These are phyloP conservation scores for Aspergillus indologenus DNA, from an alignment of 495 filamentous ascomycete genomes.

Conservation along the genomic window DNA sequence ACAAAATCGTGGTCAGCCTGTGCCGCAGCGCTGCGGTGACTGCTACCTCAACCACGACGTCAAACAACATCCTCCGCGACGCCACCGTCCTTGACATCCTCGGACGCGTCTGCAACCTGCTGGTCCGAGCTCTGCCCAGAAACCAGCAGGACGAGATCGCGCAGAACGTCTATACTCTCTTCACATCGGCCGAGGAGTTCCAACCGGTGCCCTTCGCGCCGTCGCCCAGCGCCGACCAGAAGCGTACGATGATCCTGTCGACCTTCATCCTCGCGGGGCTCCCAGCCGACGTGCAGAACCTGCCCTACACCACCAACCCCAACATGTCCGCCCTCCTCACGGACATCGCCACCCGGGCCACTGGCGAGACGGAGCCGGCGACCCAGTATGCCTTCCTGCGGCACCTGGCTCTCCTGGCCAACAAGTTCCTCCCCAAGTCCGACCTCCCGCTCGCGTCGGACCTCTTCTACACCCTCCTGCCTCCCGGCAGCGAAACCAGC, in stretches of 20 bases:
- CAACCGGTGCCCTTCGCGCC: conserved; percentile 40
- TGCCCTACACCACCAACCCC: conserved; percentile 31
- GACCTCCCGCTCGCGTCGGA: conserved; percentile 35
- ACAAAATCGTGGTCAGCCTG: conserved; percentile 56
- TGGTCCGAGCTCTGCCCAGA: conserved; percentile 52
- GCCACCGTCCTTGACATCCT: conserved; percentile 57
- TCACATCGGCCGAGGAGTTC: conserved; percentile 36
- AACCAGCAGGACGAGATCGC: conserved; percentile 55
- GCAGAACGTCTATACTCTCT: conserved; percentile 56
- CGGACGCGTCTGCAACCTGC: conserved; percentile 60
- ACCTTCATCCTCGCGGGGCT: conserved; percentile 61
- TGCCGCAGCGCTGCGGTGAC: conserved; percentile 44
- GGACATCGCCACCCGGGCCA: conserved; percentile 39
- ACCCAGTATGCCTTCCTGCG: conserved; percentile 53
- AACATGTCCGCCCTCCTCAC: conserved; percentile 38
- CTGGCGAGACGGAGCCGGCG: conserved; percentile 33
- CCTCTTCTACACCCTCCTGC: conserved; percentile 36
- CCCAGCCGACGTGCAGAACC: conserved; percentile 33
- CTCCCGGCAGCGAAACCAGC: conserved; percentile 18
- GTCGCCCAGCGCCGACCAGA: conserved; percentile 32
- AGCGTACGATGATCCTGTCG: conserved; percentile 56
- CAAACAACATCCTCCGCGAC: conserved; percentile 49
- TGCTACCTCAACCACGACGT: conserved; percentile 32
- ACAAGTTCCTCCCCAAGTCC: conserved; percentile 60
- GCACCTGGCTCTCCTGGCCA: conserved; percentile 60